These are phyloP conservation scores for Hygrophoropsis aurantiaca DNA, from an alignment of 768 basidiomycete genomes.

Conservation along the genomic window DNA sequence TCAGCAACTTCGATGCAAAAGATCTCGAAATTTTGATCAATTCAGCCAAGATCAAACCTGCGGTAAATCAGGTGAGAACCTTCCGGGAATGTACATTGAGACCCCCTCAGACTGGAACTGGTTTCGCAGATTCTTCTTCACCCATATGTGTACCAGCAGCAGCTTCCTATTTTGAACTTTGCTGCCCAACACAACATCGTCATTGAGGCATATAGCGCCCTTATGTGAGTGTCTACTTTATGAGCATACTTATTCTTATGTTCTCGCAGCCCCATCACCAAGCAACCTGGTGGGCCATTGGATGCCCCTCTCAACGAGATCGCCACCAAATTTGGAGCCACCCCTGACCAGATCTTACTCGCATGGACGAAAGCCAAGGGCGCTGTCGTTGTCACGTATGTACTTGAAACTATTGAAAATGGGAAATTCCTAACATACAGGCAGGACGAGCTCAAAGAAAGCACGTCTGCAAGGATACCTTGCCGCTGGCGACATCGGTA, in stretches of 20 bases:
- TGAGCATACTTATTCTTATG: background rate
- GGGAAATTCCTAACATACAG: background rate
- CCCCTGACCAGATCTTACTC: constrained; percentile 65
- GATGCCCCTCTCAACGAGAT: constrained; percentile 58
- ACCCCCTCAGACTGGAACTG: background rate
- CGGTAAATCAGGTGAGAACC: constrained; percentile 59
- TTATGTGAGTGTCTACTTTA: constrained; percentile 44
- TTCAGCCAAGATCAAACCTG: constrained; percentile 63
- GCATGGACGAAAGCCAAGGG: constrained; percentile 70
- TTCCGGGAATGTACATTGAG: background rate
- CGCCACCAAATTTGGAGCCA: constrained; percentile 47
- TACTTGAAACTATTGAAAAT: background rate
- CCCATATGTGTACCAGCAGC: constrained; percentile 62
- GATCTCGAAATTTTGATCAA: constrained; percentile 55
- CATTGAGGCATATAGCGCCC: constrained; percentile 69
- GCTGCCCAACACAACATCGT: constrained; percentile 58
- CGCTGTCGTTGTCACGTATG: constrained; percentile 34
- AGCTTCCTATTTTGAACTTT: constrained; percentile 57
- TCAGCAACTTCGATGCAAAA: constrained; percentile 63
- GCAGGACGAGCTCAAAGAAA: constrained; percentile 59
- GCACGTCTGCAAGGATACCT: constrained; percentile 68
- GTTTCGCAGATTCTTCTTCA: constrained; percentile 60
- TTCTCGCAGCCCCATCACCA: constrained; percentile 56
- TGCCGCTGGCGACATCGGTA: constrained; percentile 58
- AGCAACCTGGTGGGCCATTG: constrained; percentile 59